Evolutionary conservation across 306 rosid genomes (phyloP), one percentile per base, ranked within the genome.

Genomic region (Dryas drummondii): DNA sequence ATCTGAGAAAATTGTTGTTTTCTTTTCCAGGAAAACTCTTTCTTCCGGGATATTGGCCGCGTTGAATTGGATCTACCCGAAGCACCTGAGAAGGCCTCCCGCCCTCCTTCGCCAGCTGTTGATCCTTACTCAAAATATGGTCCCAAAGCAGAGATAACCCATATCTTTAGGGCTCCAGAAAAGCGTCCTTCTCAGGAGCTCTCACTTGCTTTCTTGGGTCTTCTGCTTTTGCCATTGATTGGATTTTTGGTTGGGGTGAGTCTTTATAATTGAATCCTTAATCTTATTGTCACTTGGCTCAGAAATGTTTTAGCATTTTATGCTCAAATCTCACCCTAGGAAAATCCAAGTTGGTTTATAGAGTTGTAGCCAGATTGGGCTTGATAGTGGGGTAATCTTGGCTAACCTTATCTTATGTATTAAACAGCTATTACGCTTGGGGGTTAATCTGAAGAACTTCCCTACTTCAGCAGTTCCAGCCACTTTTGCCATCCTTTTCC

Each of bases 201-300:
- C 82, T 90, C 99, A 78, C 87, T 96, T 57, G 77, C 81, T 65
- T 92, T 96, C 89, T 86, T 96, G 96, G 83, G 91, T 80, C 82
- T 96, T 76, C 85, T 85, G 67, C 40, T 90, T 76, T 81, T 92
- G 80, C 99, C 98, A 47, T 72, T 92, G 40, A 53, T 96, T 74
- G 98, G 90, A 77, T 88, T 96, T 86, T 88, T 92, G 70, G 79
- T 86, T 69, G 98, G 97, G 93, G 99, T 96, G 87, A 87, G 97
- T 86, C 75, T 73, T 64, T 46, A 8, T 11, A 42, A 70, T 52
- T 12, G 17, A 16, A 32, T 54, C 50, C 41, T 52, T 63, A 16
- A 44, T 51, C 7, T 54, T 54, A n/a, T 79, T 72, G 32, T n/a
- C 47, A 4, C 11, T 76, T 32, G 54, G 63, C 80, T 32, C 9